Evolutionary conservation across 345 rosid species (phyloP).

Genomic region (Raphanus sativus): DNA sequence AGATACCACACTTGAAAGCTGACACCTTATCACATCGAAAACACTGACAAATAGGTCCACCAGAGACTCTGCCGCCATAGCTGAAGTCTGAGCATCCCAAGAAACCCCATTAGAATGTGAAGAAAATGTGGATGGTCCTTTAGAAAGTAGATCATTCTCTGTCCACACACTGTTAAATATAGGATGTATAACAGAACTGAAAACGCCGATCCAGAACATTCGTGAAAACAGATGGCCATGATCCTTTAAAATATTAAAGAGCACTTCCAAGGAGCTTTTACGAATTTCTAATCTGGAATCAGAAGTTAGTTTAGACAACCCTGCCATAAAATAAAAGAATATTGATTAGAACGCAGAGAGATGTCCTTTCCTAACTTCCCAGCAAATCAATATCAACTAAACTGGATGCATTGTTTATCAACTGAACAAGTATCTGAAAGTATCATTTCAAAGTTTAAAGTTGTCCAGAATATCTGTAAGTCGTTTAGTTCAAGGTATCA

Average conservation of each 20-base stretch:
- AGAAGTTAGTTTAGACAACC: slow-evolving; percentile 75
- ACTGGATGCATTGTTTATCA: background rate
- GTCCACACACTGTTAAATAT: slow-evolving; percentile 52
- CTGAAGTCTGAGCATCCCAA: slow-evolving; percentile 81
- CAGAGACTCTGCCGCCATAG: slow-evolving; percentile 68
- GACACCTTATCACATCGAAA: slow-evolving; percentile 61
- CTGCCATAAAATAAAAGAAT: slow-evolving; percentile 48
- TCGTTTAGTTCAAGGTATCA: background rate
- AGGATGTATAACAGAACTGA: slow-evolving; percentile 61
- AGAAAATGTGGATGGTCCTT: slow-evolving; percentile 46
- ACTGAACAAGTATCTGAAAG: background rate
- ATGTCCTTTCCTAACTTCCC: slow-evolving; percentile 18
- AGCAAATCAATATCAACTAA: slow-evolving; percentile 10
- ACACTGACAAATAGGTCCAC: slow-evolving; percentile 68
- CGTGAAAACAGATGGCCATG: slow-evolving; percentile 92
- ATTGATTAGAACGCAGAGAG: slow-evolving; percentile 22
- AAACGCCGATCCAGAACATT: slow-evolving; percentile 66
- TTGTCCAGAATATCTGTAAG: background rate
- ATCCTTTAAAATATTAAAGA: slow-evolving; percentile 90
- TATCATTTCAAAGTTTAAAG: slow-evolving; percentile 3
- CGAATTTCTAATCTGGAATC: slow-evolving; percentile 82
- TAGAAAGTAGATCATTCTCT: slow-evolving; percentile 44
- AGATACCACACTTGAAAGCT: slow-evolving; percentile 60
- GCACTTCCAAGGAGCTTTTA: slow-evolving; percentile 88
- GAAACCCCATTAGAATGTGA: slow-evolving; percentile 49